These are phyloP conservation scores for Ogataea dorogensis DNA, from an alignment of 805 yeast genomes.

Conservation along the genomic window DNA sequence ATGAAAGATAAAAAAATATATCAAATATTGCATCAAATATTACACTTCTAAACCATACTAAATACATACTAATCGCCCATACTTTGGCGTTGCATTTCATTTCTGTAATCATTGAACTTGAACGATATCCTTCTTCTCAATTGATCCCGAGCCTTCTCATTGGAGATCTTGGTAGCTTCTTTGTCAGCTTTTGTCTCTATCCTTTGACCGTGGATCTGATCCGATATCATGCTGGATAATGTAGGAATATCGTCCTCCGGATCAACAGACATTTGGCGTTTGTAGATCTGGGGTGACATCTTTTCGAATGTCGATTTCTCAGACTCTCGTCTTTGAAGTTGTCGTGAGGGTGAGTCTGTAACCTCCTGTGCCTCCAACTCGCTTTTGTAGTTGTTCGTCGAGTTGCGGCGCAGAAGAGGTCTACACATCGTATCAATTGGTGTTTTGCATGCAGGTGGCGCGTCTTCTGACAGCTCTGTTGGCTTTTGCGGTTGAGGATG, in stretches of 20 bases:
- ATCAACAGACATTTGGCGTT: constrained; percentile 19
- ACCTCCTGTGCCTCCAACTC: constrained; percentile 23
- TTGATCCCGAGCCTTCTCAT: background rate
- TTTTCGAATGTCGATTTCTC: constrained; percentile 21
- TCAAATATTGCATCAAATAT: background rate
- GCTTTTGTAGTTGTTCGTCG: constrained; percentile 24
- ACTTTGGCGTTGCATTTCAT: constrained; percentile 26
- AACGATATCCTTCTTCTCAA: constrained; percentile 17
- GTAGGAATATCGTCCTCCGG: constrained; percentile 10
- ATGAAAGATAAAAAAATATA: background rate
- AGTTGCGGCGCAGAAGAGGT: constrained; percentile 14
- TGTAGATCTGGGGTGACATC: constrained; percentile 26
- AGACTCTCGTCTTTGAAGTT: constrained; percentile 19
- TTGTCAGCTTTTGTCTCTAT: constrained; percentile 1
- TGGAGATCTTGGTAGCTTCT: background rate
- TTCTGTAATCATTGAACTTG: constrained; percentile 28
- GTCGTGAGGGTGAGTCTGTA: constrained; percentile 8
- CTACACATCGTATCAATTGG: constrained; percentile 15
- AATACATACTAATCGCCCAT: constrained; percentile 14
- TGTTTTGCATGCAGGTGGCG: constrained; percentile 23
- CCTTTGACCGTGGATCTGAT: constrained; percentile 10
- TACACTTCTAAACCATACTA: background rate
- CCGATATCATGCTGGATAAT: constrained; percentile 13
- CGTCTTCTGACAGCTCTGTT: constrained; percentile 11
- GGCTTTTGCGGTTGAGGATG: constrained; percentile 6